Conservation (phyloP, 106 monocot species). For the Apostasia ramifera region DNA sequence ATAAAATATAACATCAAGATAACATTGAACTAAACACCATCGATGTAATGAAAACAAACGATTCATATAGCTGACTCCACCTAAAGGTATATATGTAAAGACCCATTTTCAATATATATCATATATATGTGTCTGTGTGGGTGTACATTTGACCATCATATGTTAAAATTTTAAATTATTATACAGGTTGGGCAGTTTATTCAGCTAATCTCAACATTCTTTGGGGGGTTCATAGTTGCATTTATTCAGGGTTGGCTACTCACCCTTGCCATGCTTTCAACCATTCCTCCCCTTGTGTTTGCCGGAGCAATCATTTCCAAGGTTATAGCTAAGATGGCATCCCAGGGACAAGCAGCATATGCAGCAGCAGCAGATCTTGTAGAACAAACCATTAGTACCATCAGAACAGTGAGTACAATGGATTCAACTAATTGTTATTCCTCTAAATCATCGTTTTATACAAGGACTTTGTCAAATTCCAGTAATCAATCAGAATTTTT, state of each 20-base stretch:
- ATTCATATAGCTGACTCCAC: no score
- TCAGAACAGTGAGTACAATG: slow-evolving; percentile 46
- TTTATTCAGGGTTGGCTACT: slow-evolving; percentile 70
- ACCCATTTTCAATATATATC: no score
- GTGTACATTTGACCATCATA: no score
- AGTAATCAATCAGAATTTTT: no score
- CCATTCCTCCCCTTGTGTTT: slow-evolving; percentile 53
- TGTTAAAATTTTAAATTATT: no score
- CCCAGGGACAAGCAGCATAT: slow-evolving; percentile 45
- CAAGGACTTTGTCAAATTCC: no score
- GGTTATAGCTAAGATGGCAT: slow-evolving; percentile 34
- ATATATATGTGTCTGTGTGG: no score
- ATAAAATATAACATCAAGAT: no score
- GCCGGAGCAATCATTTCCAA: slow-evolving; percentile 41
- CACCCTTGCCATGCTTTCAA: slow-evolving; percentile 51
- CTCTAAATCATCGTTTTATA: neutral
- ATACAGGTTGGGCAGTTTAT: slow-evolving; percentile 64
- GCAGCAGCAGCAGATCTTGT: slow-evolving; percentile 42
- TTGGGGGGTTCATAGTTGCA: slow-evolving; percentile 59
- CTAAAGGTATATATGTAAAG: no score
- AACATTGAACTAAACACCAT: no score
- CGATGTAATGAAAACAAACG: no score
- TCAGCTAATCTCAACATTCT: slow-evolving; percentile 43
- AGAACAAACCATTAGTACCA: slow-evolving; percentile 59
- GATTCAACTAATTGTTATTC: neutral